Conservation (phyloP, 768 basidiomycete species). For the Agaricus bisporus region DNA sequence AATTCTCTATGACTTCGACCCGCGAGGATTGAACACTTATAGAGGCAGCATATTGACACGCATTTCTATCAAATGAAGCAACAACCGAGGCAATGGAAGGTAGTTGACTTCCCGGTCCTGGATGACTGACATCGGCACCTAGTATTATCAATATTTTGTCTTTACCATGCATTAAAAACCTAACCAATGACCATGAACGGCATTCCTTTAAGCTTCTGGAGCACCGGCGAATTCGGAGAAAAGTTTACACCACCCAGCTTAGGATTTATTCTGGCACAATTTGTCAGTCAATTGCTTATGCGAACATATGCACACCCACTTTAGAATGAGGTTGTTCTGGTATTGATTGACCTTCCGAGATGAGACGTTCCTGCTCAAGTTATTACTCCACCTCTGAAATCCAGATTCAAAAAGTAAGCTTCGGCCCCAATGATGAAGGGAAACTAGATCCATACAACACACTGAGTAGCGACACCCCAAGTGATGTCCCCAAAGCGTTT, state of each 20-base stretch:
- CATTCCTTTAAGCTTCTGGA: constrained; percentile 12
- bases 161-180: background rate
- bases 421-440: background rate
- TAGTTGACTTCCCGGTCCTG: constrained; percentile 41
- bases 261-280: constrained; percentile 39
- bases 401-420: background rate
- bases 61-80: constrained; percentile 41
- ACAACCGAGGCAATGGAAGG: constrained; percentile 61
- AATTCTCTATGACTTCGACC: constrained; percentile 37
- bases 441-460: constrained; percentile 38
- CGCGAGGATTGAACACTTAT: constrained; percentile 40
- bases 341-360: constrained; percentile 38
- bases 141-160: background rate
- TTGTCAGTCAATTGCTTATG: background rate
- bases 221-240: constrained; percentile 19
- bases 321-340: constrained; percentile 50
- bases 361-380: constrained; percentile 3
- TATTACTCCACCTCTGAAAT: constrained; percentile 7
- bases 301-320: constrained; percentile 25
- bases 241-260: constrained; percentile 49
- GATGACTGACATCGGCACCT: constrained; percentile 64
- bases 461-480: constrained; percentile 58
- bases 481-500: constrained; percentile 33
- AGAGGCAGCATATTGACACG: constrained; percentile 38
- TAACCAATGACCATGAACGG: constrained; percentile 37